A percentile compares a stretch with the other conserved stretches of the same genome.
Conservation (phyloP, 2,329 filamentous ascomycete species). For the Colletotrichum limetticola region DNA sequence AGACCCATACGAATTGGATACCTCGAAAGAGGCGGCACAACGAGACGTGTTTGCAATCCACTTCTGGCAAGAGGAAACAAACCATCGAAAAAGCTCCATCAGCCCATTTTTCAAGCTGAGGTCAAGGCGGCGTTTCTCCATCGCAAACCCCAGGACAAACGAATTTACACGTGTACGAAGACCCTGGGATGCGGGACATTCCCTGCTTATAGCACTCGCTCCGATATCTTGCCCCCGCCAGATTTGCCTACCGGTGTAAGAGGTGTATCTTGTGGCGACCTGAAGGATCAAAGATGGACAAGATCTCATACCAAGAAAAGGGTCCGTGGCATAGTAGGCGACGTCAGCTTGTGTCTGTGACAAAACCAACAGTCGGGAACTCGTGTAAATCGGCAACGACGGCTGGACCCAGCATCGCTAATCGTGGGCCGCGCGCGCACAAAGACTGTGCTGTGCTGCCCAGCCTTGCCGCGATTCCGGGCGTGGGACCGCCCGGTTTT, state of each 20-base stretch:
- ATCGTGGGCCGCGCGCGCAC: not conserved
- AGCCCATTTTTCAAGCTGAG: conserved; percentile 32
- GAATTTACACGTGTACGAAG: not conserved
- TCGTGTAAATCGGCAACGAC: not conserved
- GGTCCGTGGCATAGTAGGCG: not conserved
- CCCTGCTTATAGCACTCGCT: not conserved
- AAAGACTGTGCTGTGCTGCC: not conserved
- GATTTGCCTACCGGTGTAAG: not conserved
- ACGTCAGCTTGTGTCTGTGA: not conserved
- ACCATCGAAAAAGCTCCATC: not conserved
- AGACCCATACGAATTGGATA: not conserved
- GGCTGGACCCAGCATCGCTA: not conserved
- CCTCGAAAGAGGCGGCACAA: not conserved
- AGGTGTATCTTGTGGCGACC: not conserved
- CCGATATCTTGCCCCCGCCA: not conserved
- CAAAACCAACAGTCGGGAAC: too few species aligned
- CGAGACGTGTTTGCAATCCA: not conserved
- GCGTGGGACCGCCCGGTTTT: not conserved
- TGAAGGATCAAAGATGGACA: not conserved
- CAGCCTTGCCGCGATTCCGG: not conserved
- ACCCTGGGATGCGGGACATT: not conserved
- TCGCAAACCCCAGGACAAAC: not conserved
- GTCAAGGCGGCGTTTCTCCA: conserved; percentile 30
- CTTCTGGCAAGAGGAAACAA: not conserved
- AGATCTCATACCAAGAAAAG: not conserved